A percentile compares a stretch with the other conserved stretches of the same genome.
These are phyloP conservation scores for Aspergillus transmontanensis DNA, from an alignment of 2,329 filamentous ascomycete genomes.

Conservation along the genomic window DNA sequence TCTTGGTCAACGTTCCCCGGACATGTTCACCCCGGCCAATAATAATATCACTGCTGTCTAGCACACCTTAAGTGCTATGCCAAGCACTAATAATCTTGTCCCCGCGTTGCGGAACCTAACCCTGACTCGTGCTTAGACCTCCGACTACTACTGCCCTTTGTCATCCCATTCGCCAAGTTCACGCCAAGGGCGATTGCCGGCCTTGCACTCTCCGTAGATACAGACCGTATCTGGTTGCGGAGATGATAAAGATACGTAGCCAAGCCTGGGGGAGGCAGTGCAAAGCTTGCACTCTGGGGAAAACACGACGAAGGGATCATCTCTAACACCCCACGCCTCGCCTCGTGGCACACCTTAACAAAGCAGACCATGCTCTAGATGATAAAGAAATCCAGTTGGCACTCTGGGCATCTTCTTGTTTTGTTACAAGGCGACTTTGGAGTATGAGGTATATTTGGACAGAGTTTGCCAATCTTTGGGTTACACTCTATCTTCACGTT, in stretches of 20 bases:
- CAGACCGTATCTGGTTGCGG: not conserved
- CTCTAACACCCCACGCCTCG: not conserved
- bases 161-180: not conserved
- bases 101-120: not conserved
- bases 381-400: not conserved
- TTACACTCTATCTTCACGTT: not conserved
- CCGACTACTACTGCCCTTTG: not conserved
- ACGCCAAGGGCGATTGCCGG: not conserved
- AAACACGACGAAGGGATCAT: not conserved
- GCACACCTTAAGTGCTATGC: not conserved
- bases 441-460: not conserved
- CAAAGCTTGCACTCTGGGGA: slow-evolving; percentile 5
- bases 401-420: slow-evolving; percentile 6
- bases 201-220: not conserved
- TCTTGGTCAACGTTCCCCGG: not conserved
- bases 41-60: not conserved
- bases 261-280: slow-evolving; percentile 12
- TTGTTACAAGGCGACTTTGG: not conserved
- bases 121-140: too few relatives aligned
- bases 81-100: not conserved
- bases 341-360: not conserved
- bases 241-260: not conserved
- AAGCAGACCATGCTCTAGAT: not conserved
- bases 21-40: not conserved
- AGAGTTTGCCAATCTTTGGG: not conserved